Base-by-base conservation (phyloP, 129 eudicot species). In the Lactuca sativa region DNA sequence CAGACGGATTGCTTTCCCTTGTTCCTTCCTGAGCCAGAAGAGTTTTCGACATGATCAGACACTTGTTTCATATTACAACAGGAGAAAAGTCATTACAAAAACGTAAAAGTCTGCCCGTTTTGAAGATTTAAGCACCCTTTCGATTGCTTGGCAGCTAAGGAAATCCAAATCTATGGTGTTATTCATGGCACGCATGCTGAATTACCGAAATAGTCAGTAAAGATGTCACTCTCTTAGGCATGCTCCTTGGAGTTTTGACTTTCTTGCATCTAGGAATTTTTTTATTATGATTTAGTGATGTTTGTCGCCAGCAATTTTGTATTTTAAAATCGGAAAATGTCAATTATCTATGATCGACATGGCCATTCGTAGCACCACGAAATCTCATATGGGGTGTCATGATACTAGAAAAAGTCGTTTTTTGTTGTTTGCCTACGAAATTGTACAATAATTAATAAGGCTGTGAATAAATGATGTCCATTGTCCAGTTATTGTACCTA, bases 161-260 rank as follows among this genome's bases (percentile, higher is more conserved):
- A 59, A 3, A 49, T 48, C 16, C 12, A 62, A 7, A 40, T 48
- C 8, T 49, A 53, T 25, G n/a, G 7, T 54, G 62, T 54, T 67
- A 37, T 54, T 64, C 64, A 73, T 73, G 4, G 37, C 38, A 59
- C 57, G 72, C 82, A 32, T 64, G 82, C 77, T 37, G 34, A 62
- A 2, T 62, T 66, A 67, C 51, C 67, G 11, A 59, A 65, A 59
- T 54, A 62, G 83, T 79, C 56, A 21, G 75, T 61, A 74, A 79
- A 68, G 38, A 56, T 74, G 73, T 48, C 78, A 68, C 58, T 61
- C 66, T 79, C 79, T 51, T 71, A 40, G 51, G 76, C 76, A 64
- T 68, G 84, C 76, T 16, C 14, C 14, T 62, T 65, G 36, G 11
- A 33, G 18, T 15, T 68, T 68, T 62, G 78, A 76, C 80, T 69